phyloP scores from a whole-genome alignment of 2,329 filamentous ascomycete species.

The Colletotrichum sp. region DNA sequence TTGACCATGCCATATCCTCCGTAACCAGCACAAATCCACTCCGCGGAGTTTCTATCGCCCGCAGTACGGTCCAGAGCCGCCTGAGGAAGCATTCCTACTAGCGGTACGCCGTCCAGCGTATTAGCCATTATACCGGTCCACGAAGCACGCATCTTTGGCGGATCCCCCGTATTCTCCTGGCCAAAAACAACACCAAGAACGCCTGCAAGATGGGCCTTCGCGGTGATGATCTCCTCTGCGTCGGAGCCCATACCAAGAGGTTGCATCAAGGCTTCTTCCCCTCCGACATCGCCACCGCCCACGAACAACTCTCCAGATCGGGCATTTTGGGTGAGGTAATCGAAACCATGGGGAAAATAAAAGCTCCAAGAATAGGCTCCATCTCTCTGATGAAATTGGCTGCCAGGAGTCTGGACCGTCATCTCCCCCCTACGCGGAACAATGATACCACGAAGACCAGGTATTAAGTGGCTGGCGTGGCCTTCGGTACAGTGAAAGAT shows the following conservation, averaged over 20 bases:
- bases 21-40: constrained; percentile 65
- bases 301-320: not conserved
- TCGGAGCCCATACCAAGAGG: not conserved
- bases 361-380: not conserved
- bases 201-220: not conserved
- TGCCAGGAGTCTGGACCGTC: not conserved
- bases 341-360: not conserved
- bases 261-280: not conserved
- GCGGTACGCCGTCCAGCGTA: not conserved
- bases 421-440: not conserved
- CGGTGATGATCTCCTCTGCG: not conserved
- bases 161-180: not conserved
- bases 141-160: not conserved
- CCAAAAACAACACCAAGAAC: not conserved
- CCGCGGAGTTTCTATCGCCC: constrained; percentile 25
- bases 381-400: not conserved
- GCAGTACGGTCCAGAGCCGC: not conserved
- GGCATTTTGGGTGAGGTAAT: not conserved
- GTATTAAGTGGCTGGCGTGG: not conserved
- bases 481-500: not conserved
- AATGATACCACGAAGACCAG: not conserved
- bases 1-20: constrained; percentile 72
- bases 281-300: not conserved
- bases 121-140: not conserved
- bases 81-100: not conserved